Evolutionary conservation across 1,139 yeast genomes (phyloP), one percentile per base, ranked within the genome.

Genomic region (Kurtzmaniella natalensis): DNA sequence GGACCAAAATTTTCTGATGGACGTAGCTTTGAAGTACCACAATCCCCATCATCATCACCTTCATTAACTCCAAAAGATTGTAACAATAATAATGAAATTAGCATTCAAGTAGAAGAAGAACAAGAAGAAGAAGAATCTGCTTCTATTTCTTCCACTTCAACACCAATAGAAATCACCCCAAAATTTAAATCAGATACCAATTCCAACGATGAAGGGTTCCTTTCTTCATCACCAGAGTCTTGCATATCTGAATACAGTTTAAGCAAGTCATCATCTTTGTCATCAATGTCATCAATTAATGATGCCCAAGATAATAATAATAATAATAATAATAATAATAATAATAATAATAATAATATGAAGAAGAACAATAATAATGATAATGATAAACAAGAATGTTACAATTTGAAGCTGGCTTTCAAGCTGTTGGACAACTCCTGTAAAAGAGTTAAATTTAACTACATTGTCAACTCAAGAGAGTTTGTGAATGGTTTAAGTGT

Each of bases 381-480:
- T 7, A 23, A 21, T 20, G 31, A 29, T 18, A 11, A 13, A 11
- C 16, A 17, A 10, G 29, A 18, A 8, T 26, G 19, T n/a, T 11
- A 18, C 18, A 32, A 36, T 19, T 35, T 35, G 25, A 32, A 32
- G 38, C 38, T 28, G 38, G 38, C 38, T 25, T 35, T 35, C 20
- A 35, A 33, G 15, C 34, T 32, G 35, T 15, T 20, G 17, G 15
- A 28, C n/a, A 28, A 18, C 15, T 23, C 36, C 33, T 27, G 20
- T 8, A 65, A 61, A 36, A 50, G 45, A 38, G 73, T 69, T 7
- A 57, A 58, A 30, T 69, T 69, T 40, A 62, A 62, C 46, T 64
- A 61, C 47, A 61, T 67, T 32, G 57, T 69, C 24, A 63, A 58
- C 37, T 61, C 70, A 9, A 52, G 75, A 37, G 75, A 69, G 47